phyloP scores from a whole-genome alignment of 129 eudicot genomes.

The Artemisia tridentata region DNA sequence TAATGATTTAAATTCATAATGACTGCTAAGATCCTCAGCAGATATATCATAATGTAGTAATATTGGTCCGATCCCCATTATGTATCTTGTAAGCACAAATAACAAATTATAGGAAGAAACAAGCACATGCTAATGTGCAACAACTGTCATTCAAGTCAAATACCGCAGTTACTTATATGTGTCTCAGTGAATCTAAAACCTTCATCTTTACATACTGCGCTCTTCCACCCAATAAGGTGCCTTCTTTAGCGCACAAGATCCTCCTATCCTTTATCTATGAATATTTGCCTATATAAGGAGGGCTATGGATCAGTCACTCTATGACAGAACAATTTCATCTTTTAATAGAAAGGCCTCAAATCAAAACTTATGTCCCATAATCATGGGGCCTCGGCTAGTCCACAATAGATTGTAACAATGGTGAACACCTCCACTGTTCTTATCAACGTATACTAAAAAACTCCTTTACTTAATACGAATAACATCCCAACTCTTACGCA shows the following conservation, averaged over 20 bases:
- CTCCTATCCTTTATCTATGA: conserved; percentile 2
- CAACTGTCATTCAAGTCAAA: neutral
- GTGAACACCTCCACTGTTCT: no score
- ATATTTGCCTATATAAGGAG: neutral
- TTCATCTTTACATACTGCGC: neutral
- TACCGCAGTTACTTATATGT: neutral
- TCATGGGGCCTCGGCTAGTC: no score
- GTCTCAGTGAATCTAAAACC: conserved; percentile 18
- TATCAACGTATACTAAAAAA: no score
- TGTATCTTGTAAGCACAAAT: conserved; percentile 5
- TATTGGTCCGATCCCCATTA: neutral
- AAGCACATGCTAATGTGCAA: neutral
- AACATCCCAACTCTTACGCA: no score
- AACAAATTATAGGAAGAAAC: neutral
- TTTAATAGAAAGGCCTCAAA: conserved; percentile 8
- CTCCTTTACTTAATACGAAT: no score
- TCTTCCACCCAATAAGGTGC: neutral
- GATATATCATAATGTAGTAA: neutral
- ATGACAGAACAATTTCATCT: neutral
- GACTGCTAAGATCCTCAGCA: neutral
- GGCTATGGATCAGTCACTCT: no score
- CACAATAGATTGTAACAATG: no score
- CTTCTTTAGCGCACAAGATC: conserved; percentile 11
- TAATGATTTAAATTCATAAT: neutral
- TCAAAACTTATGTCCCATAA: neutral